Conservation (phyloP, 1,284 basidiomycete species). For the Marasmius sp. region DNA sequence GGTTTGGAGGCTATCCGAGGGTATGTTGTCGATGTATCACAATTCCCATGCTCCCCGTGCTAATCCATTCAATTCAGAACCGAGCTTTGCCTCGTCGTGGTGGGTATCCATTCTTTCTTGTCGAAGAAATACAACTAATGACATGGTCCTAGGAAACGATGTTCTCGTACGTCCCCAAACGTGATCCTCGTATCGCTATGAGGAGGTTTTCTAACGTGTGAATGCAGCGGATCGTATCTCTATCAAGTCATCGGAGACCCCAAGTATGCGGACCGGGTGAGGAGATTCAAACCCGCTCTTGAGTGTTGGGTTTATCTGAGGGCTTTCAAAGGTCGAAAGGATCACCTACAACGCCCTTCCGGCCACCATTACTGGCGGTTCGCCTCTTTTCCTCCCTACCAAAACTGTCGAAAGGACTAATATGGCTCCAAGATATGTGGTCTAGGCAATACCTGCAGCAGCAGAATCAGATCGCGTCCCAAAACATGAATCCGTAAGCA, state of each 20-base stretch:
- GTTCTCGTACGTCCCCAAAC: slow-evolving; percentile 46
- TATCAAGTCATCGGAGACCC: slow-evolving; percentile 58
- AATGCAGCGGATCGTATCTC: slow-evolving; percentile 48
- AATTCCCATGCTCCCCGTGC: slow-evolving; percentile 13
- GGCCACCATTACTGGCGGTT: slow-evolving; percentile 52
- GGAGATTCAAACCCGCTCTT: slow-evolving; percentile 10
- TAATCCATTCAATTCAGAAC: slow-evolving; percentile 32
- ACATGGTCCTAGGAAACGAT: slow-evolving; percentile 49
- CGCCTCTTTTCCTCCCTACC: too few species aligned
- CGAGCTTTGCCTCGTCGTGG: slow-evolving; percentile 59
- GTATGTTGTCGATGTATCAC: slow-evolving; percentile 26
- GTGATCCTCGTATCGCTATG: not conserved
- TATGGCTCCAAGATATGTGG: slow-evolving; percentile 48
- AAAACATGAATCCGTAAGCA: slow-evolving; percentile 56
- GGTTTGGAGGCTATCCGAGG: slow-evolving; percentile 53
- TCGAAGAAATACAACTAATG: slow-evolving; percentile 25
- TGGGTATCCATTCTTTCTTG: slow-evolving; percentile 27
- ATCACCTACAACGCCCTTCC: slow-evolving; percentile 61
- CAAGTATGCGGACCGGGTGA: slow-evolving; percentile 53
- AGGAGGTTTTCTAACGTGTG: not conserved
- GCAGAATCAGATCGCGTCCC: slow-evolving; percentile 58
- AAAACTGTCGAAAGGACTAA: too few species aligned
- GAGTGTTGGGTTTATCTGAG: not conserved
- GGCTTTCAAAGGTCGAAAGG: slow-evolving; percentile 45
- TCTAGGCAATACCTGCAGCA: slow-evolving; percentile 60